Percentiles rank a stretch among this genome's conserved stretches.
These are phyloP conservation scores for Byssothecium circinans DNA, from an alignment of 2,329 filamentous ascomycete species.

Conservation along the genomic window DNA sequence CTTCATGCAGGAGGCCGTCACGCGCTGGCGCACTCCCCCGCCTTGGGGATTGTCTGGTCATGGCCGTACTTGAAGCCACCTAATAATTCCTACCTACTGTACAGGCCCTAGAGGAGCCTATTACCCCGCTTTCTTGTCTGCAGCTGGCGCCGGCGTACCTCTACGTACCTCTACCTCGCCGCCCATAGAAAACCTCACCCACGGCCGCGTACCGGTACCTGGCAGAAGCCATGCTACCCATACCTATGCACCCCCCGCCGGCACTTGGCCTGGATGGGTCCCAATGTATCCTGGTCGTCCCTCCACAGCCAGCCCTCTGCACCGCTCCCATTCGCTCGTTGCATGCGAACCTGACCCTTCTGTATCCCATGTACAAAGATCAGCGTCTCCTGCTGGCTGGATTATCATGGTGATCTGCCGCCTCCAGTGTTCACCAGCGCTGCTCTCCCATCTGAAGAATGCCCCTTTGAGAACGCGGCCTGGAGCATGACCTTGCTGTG, in stretches of 20 bases:
- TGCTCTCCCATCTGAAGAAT: slow-evolving; percentile 35
- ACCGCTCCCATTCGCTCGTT: slow-evolving; percentile 39
- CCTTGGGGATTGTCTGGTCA: slow-evolving; percentile 28
- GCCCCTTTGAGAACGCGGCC: slow-evolving; percentile 30
- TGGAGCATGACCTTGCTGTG: slow-evolving; percentile 39
- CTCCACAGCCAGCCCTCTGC: slow-evolving; percentile 30
- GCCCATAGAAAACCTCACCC: slow-evolving; percentile 7
- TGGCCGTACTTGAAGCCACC: slow-evolving; percentile 41
- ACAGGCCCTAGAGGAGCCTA: slow-evolving; percentile 29
- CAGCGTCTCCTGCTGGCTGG: slow-evolving; percentile 41
- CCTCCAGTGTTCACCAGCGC: slow-evolving; percentile 32
- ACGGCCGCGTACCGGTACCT: slow-evolving; percentile 31
- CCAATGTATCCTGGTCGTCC: slow-evolving; percentile 35
- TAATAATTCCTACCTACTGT: slow-evolving; percentile 28
- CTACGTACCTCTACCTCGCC: slow-evolving; percentile 37
- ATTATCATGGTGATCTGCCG: slow-evolving; percentile 44
- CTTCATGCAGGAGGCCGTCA: slow-evolving; percentile 33
- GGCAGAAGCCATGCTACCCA: slow-evolving; percentile 14
- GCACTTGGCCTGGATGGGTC: slow-evolving; percentile 32
- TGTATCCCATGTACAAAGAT: slow-evolving; percentile 46
- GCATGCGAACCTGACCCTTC: slow-evolving; percentile 37
- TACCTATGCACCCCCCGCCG: slow-evolving; percentile 32
- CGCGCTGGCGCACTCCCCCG: slow-evolving; percentile 37
- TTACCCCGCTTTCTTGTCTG: slow-evolving; percentile 43
- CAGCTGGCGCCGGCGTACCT: slow-evolving; percentile 28